A percentile compares a stretch with the other conserved stretches of the same genome.
Evolutionary conservation across 2,329 filamentous ascomycete species (phyloP).

Genomic region (Colletotrichum trifolii): DNA sequence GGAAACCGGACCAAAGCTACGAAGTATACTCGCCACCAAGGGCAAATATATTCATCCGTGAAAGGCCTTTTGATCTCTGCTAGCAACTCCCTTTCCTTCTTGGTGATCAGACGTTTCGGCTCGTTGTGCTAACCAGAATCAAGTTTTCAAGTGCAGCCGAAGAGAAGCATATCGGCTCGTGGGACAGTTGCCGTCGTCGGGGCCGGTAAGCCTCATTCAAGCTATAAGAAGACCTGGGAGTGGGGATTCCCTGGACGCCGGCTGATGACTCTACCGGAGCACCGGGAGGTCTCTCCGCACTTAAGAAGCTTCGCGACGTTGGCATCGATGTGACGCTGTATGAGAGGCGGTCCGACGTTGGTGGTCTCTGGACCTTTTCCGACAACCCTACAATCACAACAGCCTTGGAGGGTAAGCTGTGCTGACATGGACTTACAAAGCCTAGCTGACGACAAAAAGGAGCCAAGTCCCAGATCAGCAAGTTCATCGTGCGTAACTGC

Average conservation of each 20-base stretch:
- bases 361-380: conserved; percentile 41
- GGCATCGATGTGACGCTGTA: conserved; percentile 41
- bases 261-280: conserved; percentile 27
- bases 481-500: conserved; percentile 38
- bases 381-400: conserved; percentile 39
- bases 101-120: no score
- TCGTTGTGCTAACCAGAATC: no score
- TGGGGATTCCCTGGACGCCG: no score
- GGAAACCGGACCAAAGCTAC: no score
- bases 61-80: no score
- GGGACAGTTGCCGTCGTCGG: conserved; percentile 38
- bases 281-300: conserved; percentile 39
- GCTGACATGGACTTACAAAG: neutral
- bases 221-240: neutral
- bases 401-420: conserved; percentile 22
- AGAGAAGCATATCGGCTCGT: neutral
- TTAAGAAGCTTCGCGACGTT: conserved; percentile 41
- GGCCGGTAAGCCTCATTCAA: conserved; percentile 32
- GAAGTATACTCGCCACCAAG: no score
- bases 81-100: no score
- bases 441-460: neutral
- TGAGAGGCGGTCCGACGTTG: conserved; percentile 39
- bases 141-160: no score
- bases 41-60: no score
- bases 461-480: conserved; percentile 39